Evolutionary conservation across 2,329 filamentous ascomycete genomes (phyloP).

Genomic region (Aspergillus versicolor): DNA sequence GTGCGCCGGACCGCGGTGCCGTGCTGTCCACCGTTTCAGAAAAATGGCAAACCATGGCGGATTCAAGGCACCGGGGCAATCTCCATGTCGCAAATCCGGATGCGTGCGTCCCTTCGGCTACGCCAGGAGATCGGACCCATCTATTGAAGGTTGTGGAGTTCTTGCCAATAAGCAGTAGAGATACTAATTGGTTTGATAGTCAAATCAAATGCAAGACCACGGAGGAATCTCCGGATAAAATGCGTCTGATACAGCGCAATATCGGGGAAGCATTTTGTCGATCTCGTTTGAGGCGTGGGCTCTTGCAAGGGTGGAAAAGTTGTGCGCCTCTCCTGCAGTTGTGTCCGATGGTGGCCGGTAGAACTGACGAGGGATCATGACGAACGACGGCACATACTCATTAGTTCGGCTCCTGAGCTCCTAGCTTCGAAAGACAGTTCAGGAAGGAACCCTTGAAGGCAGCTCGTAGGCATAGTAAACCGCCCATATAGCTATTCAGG

Average conservation of each 20-base stretch:
- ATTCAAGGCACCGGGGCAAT: constrained; percentile 2
- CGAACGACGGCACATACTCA: neutral
- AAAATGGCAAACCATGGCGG: constrained; percentile 3
- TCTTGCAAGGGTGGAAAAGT: neutral
- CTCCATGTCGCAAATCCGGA: constrained; percentile 1
- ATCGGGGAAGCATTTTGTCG: neutral
- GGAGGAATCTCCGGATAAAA: constrained; percentile 19
- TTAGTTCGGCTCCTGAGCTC: too few relatives aligned
- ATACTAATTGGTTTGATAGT: constrained; percentile 1
- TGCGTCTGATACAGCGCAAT: constrained; percentile 1
- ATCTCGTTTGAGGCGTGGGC: neutral
- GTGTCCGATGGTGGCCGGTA: neutral
- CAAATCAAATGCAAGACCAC: constrained; percentile 4
- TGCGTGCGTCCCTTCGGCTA: neutral
- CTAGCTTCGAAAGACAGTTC: neutral
- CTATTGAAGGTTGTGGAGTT: constrained; percentile 4
- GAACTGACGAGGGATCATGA: neutral
- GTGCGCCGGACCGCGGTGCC: constrained; percentile 17
- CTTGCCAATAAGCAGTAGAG: neutral
- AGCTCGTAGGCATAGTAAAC: neutral
- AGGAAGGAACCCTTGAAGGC: neutral
- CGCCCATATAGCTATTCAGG: neutral
- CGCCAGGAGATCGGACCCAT: neutral
- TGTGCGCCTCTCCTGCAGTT: neutral
- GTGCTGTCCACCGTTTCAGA: constrained; percentile 18